A percentile compares a stretch with the other conserved stretches of the same genome.
Evolutionary conservation across 768 basidiomycete genomes (phyloP).

Genomic region (Tylopilus vinaceipallidus): DNA sequence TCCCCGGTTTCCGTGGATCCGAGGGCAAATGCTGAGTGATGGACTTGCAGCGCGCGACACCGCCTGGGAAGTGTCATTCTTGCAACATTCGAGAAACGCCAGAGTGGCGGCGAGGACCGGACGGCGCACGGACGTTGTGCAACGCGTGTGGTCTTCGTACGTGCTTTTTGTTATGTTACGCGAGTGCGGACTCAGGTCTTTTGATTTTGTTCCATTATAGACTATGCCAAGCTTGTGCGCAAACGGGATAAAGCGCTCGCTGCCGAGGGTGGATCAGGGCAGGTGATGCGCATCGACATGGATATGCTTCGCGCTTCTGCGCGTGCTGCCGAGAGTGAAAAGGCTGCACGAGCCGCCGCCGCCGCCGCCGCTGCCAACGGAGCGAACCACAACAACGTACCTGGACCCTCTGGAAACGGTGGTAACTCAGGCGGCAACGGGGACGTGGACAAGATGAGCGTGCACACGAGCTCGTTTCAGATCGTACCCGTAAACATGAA

Average conservation of each 20-base stretch:
- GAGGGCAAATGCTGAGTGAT: constrained; percentile 18
- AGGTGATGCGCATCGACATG: constrained; percentile 58
- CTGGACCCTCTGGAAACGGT: constrained; percentile 4
- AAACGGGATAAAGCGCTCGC: constrained; percentile 66
- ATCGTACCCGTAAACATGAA: constrained; percentile 31
- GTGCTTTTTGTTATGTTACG: background rate
- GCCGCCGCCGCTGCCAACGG: constrained; percentile 26
- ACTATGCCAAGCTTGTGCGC: constrained; percentile 81
- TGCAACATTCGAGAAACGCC: constrained; percentile 86
- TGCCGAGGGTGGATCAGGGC: constrained; percentile 48
- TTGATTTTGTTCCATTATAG: constrained; percentile 39
- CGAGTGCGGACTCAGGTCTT: too few species aligned
- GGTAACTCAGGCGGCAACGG: constrained; percentile 4
- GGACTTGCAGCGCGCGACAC: constrained; percentile 66
- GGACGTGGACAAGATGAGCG: constrained; percentile 32
- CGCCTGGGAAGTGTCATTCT: constrained; percentile 84
- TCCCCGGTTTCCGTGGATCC: background rate
- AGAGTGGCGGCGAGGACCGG: constrained; percentile 85
- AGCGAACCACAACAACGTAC: too few species aligned
- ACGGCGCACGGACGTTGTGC: constrained; percentile 80
- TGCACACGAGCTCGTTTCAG: constrained; percentile 64
- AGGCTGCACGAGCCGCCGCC: constrained; percentile 29
- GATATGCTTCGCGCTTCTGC: constrained; percentile 75
- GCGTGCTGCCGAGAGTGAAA: constrained; percentile 48
- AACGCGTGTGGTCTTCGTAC: constrained; percentile 84